Evolutionary conservation across 805 yeast species (phyloP).

Genomic region (Dipodascus albidus): DNA sequence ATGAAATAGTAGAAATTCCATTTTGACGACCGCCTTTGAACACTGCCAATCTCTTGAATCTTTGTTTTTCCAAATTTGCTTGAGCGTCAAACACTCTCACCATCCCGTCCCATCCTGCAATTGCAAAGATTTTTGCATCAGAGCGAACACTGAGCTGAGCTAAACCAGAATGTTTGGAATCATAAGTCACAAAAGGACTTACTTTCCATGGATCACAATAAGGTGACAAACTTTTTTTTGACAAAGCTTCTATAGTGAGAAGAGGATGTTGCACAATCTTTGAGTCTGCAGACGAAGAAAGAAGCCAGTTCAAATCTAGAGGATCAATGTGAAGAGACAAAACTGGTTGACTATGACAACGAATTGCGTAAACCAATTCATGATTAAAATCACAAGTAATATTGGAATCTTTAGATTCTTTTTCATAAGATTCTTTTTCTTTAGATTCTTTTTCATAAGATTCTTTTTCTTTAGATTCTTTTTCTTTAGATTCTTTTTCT

Average conservation of each 20-base stretch:
- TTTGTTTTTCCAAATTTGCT: constrained; percentile 3
- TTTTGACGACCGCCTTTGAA: constrained; percentile 22
- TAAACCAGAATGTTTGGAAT: constrained; percentile 21
- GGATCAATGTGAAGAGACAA: constrained; percentile 18
- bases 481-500: too few species aligned
- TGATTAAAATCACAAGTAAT: too few species aligned
- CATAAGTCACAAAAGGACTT: background rate
- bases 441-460: too few species aligned
- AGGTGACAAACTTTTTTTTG: constrained; percentile 8
- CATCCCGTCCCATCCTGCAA: constrained; percentile 32
- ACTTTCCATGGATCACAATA: background rate
- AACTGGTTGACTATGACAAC: constrained; percentile 25
- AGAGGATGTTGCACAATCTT: constrained; percentile 20
- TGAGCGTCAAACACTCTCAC: constrained; percentile 22
- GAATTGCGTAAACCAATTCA: background rate
- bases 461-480: too few species aligned
- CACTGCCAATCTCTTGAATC: constrained; percentile 23
- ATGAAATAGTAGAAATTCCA: constrained; percentile 19
- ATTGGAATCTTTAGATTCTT: background rate
- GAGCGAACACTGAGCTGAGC: constrained; percentile 17
- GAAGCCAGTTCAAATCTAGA: constrained; percentile 7
- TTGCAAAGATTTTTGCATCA: constrained; percentile 17
- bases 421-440: too few species aligned
- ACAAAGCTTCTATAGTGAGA: constrained; percentile 3
- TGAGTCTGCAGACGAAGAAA: constrained; percentile 26